Percentiles rank a stretch among this genome's conserved stretches.
Conservation (phyloP, 768 basidiomycete genomes). For the Tricholoma saponaceum region DNA sequence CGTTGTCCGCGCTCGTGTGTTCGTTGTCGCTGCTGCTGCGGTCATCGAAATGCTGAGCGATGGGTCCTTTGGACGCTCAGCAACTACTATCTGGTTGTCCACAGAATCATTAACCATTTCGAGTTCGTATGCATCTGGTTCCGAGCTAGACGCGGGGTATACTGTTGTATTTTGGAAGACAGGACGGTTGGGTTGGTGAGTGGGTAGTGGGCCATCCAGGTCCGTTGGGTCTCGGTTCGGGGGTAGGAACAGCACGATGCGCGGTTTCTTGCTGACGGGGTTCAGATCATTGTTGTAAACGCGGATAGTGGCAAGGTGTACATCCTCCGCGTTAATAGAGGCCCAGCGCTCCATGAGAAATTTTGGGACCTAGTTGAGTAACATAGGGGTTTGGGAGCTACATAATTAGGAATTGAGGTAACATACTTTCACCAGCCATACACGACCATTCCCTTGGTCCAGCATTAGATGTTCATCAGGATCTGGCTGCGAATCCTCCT, state of each 20-base stretch:
- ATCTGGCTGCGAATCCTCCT: slow-evolving; percentile 66
- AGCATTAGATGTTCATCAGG: slow-evolving; percentile 83
- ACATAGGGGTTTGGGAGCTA: neutral
- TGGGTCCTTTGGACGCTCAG: slow-evolving; percentile 71
- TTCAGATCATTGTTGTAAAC: slow-evolving; percentile 57
- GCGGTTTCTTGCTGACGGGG: slow-evolving; percentile 44
- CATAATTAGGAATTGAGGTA: neutral
- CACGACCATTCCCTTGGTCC: slow-evolving; percentile 66
- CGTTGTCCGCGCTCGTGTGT: slow-evolving; percentile 67
- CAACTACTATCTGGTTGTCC: slow-evolving; percentile 83
- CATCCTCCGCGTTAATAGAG: slow-evolving; percentile 65
- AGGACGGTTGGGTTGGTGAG: slow-evolving; percentile 29
- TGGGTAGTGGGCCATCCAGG: slow-evolving; percentile 7
- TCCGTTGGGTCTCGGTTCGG: slow-evolving; percentile 45
- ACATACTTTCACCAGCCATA: slow-evolving; percentile 84
- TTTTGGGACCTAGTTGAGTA: slow-evolving; percentile 64
- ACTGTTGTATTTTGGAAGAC: slow-evolving; percentile 30
- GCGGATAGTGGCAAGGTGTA: slow-evolving; percentile 81
- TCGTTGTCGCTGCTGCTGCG: slow-evolving; percentile 38
- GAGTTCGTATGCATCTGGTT: slow-evolving; percentile 77
- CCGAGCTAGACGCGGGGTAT: slow-evolving; percentile 28
- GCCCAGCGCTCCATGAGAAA: slow-evolving; percentile 86
- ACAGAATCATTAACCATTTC: slow-evolving; percentile 84
- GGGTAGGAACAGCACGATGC: slow-evolving; percentile 66
- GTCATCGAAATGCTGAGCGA: slow-evolving; percentile 31